phyloP scores from a whole-genome alignment of 2,329 filamentous ascomycete genomes.

The Fusarium foetens region DNA sequence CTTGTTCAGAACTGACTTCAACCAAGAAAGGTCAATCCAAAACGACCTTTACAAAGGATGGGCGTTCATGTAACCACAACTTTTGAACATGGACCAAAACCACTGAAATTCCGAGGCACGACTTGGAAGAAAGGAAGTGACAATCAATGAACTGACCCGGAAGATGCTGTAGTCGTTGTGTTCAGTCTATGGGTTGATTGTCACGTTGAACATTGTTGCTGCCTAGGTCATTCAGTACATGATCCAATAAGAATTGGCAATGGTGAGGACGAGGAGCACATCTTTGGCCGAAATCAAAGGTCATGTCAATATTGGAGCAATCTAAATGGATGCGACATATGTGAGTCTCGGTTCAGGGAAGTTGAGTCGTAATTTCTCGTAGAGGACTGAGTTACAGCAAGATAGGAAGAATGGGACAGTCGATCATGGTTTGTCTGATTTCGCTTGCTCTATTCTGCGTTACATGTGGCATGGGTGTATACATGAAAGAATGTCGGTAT shows the following conservation, averaged over 20 bases:
- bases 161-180: background rate
- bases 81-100: no score
- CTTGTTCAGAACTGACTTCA: background rate
- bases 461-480: background rate
- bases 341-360: background rate
- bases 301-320: background rate
- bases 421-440: background rate
- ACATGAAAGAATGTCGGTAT: background rate
- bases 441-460: background rate
- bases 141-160: fast-evolving
- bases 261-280: no score
- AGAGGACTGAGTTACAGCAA: background rate
- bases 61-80: no score
- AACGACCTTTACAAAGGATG: no score
- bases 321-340: background rate
- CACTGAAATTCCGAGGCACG: fast-evolving
- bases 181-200: background rate
- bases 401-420: background rate
- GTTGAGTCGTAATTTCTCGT: background rate
- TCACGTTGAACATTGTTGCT: background rate
- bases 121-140: background rate
- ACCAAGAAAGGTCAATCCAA: no score
- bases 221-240: no score
- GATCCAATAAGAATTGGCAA: background rate
- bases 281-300: no score